These are phyloP conservation scores for Berkeleyomyces basicola DNA, from an alignment of 2,329 filamentous ascomycete genomes.

Conservation along the genomic window DNA sequence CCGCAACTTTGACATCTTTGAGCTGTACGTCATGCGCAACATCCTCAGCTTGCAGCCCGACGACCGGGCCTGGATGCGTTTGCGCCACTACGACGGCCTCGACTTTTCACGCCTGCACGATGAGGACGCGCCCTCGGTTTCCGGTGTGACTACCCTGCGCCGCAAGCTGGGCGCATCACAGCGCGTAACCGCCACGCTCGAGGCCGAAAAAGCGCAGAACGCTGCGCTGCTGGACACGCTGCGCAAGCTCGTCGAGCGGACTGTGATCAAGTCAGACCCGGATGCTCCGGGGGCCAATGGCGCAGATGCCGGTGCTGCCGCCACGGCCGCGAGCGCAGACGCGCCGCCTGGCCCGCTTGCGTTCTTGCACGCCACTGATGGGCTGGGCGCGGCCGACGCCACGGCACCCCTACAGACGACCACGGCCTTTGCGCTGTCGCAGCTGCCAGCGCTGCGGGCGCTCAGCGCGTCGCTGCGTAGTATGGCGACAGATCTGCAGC, in stretches of 20 bases:
- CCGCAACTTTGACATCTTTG: slow-evolving; percentile 71
- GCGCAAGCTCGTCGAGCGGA: slow-evolving; percentile 21
- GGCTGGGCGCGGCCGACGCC: slow-evolving; percentile 33
- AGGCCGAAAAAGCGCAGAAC: slow-evolving; percentile 55
- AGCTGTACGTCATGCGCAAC: slow-evolving; percentile 82
- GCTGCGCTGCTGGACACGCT: slow-evolving; percentile 52
- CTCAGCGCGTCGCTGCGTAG: slow-evolving; percentile 44
- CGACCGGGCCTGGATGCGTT: slow-evolving; percentile 60
- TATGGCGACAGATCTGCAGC: slow-evolving; percentile 45
- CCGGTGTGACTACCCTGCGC: slow-evolving; percentile 55
- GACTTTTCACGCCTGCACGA: slow-evolving; percentile 24
- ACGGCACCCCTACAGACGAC: slow-evolving; percentile 49
- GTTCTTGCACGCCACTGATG: slow-evolving; percentile 40
- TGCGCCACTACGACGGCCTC: slow-evolving; percentile 68
- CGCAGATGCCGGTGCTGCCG: background rate
- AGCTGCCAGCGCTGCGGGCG: slow-evolving; percentile 61
- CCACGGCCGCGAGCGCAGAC: slow-evolving; percentile 5
- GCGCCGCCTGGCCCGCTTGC: slow-evolving; percentile 25
- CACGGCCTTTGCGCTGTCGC: slow-evolving; percentile 62
- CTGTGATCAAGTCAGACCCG: slow-evolving; percentile 17
- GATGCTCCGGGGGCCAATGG: slow-evolving; percentile 6
- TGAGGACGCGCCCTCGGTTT: slow-evolving; percentile 34
- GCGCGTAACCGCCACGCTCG: slow-evolving; percentile 53
- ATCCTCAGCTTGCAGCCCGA: slow-evolving; percentile 53
- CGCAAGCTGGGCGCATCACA: slow-evolving; percentile 63